These are phyloP conservation scores for Ramaria sp. DNA, from an alignment of 768 basidiomycete genomes.

Conservation along the genomic window DNA sequence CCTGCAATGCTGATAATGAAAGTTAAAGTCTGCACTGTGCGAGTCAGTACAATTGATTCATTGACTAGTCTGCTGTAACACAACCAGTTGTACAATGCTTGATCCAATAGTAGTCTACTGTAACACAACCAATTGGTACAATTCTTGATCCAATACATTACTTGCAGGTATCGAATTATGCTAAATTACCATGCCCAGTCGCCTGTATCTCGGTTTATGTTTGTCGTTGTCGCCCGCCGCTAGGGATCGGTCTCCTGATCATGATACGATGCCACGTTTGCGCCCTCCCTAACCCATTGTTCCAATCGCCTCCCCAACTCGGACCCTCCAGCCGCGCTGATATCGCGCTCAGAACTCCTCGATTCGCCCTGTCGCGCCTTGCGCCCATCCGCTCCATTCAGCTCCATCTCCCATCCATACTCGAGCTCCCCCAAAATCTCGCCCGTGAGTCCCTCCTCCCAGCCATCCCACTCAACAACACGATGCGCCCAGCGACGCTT, in stretches of 20 bases:
- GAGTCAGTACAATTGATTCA: no score
- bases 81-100: no score
- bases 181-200: no score
- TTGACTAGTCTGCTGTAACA: no score
- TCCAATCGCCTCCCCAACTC: constrained; percentile 68
- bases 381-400: background rate
- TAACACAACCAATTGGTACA: no score
- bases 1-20: no score
- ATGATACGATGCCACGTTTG: background rate
- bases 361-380: background rate
- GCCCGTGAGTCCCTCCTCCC: constrained; percentile 77
- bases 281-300: constrained; percentile 51
- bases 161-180: no score
- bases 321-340: constrained; percentile 70
- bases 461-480: constrained; percentile 82
- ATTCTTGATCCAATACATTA: no score
- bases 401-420: background rate
- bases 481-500: constrained; percentile 69
- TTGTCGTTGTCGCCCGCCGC: no score
- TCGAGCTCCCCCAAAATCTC: constrained; percentile 49
- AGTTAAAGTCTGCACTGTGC: no score
- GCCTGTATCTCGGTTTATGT: no score
- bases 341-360: constrained; percentile 31
- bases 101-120: no score
- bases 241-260: background rate